These are phyloP conservation scores for Fusarium sp. DNA, from an alignment of 2,329 filamentous ascomycete species.

Conservation along the genomic window DNA sequence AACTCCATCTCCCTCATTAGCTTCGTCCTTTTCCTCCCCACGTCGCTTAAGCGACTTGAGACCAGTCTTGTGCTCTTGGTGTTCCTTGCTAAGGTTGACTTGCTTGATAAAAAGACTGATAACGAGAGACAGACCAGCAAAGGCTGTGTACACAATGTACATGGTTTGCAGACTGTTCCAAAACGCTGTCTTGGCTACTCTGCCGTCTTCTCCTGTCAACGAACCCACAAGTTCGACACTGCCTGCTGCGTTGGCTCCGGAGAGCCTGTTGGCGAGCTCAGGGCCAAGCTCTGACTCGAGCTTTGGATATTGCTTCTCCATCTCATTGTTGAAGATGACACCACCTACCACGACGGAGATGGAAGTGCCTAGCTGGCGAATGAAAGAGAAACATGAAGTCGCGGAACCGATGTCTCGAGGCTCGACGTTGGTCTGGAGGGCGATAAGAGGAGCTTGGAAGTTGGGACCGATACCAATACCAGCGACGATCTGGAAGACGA, in stretches of 20 bases:
- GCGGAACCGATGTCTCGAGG: slow-evolving; percentile 74
- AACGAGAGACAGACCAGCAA: slow-evolving; percentile 60
- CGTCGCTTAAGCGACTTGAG: slow-evolving; percentile 56
- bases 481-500: slow-evolving; percentile 71
- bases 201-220: slow-evolving; percentile 59
- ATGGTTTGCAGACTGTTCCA: slow-evolving; percentile 63
- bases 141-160: slow-evolving; percentile 67
- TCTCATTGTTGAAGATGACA: slow-evolving; percentile 82
- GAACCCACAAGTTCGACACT: slow-evolving; percentile 67
- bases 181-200: slow-evolving; percentile 59
- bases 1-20: slow-evolving; percentile 4
- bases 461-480: slow-evolving; percentile 75
- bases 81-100: slow-evolving; percentile 64
- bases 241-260: slow-evolving; percentile 69
- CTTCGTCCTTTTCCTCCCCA: slow-evolving; percentile 38
- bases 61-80: slow-evolving; percentile 69
- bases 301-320: slow-evolving; percentile 65
- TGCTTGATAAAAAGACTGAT: slow-evolving; percentile 61
- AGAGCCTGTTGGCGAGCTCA: slow-evolving; percentile 62
- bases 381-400: slow-evolving; percentile 74
- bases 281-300: slow-evolving; percentile 63
- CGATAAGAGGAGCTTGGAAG: slow-evolving; percentile 76
- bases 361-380: slow-evolving; percentile 75
- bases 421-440: slow-evolving; percentile 71
- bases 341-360: slow-evolving; percentile 78